Conservation (phyloP, 2,329 filamentous ascomycete genomes). For the Trematosphaeria pertusa region DNA sequence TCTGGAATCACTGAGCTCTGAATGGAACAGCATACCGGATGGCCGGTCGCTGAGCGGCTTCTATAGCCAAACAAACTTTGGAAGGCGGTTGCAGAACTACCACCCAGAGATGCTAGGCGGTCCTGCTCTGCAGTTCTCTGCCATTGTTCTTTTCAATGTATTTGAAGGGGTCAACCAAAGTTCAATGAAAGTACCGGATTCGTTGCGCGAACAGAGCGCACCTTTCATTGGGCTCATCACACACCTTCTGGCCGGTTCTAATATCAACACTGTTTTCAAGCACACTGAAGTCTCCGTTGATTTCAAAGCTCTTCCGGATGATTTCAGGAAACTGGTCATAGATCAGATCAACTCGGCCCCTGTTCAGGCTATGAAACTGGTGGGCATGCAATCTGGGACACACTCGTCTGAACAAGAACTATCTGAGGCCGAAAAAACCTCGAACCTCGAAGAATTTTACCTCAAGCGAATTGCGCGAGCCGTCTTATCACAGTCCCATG, state of each 20-base stretch:
- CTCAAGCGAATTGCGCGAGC: slow-evolving; percentile 34
- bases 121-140: slow-evolving; percentile 34
- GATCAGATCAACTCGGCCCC: slow-evolving; percentile 32
- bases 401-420: slow-evolving; percentile 2
- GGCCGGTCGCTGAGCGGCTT: slow-evolving; percentile 8
- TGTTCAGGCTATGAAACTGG: slow-evolving; percentile 22
- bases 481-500: slow-evolving; percentile 22
- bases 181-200: slow-evolving; percentile 20
- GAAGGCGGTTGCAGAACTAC: slow-evolving; percentile 31
- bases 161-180: slow-evolving; percentile 22
- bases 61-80: slow-evolving; percentile 20
- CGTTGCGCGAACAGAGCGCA: slow-evolving; percentile 25
- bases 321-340: slow-evolving; percentile 21
- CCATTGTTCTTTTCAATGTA: slow-evolving; percentile 38
- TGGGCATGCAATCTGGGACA: slow-evolving; percentile 1
- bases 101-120: slow-evolving; percentile 27
- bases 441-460: slow-evolving; percentile 33
- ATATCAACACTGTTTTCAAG: slow-evolving; percentile 20
- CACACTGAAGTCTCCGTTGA: slow-evolving; percentile 11
- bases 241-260: slow-evolving; percentile 29
- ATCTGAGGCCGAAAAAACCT: slow-evolving; percentile 9
- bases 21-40: slow-evolving; percentile 34
- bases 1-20: slow-evolving; percentile 25
- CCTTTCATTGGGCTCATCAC: slow-evolving; percentile 39
- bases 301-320: slow-evolving; percentile 24